A percentile compares a stretch with the other conserved stretches of the same genome.
These are phyloP conservation scores for Flaveria bidentis DNA, from an alignment of 129 eudicot genomes.

Conservation along the genomic window DNA sequence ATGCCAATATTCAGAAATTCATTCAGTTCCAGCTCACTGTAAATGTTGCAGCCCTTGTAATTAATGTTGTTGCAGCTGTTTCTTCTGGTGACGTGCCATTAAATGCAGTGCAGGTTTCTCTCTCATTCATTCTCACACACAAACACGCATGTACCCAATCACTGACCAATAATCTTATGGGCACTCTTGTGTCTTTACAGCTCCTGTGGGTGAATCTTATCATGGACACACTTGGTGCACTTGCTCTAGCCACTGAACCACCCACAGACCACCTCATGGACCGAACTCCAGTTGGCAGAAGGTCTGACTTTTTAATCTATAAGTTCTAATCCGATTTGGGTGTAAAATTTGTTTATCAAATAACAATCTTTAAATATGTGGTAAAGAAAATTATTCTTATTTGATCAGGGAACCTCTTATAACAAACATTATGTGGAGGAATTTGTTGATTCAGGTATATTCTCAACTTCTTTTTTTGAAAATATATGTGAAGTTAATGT, in stretches of 20 bases:
- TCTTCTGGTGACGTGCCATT: slow-evolving; percentile 86
- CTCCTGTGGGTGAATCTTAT: slow-evolving; percentile 98
- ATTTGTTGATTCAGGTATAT: slow-evolving; percentile 77
- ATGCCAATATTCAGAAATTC: slow-evolving; percentile 86
- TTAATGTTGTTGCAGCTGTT: slow-evolving; percentile 89
- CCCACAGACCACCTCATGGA: slow-evolving; percentile 96
- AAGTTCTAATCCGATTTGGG: background rate
- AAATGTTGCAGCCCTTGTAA: slow-evolving; percentile 77
- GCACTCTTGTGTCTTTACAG: slow-evolving; percentile 37
- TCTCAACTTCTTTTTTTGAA: background rate
- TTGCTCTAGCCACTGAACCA: slow-evolving; percentile 96
- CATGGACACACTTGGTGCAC: slow-evolving; percentile 98
- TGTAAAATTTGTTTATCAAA: background rate
- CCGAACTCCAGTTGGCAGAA: slow-evolving; percentile 90
- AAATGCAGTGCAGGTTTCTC: slow-evolving; percentile 84
- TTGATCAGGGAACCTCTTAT: slow-evolving; percentile 81
- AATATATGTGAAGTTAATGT: background rate
- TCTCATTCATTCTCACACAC: slow-evolving; percentile 4
- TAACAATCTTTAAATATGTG: background rate
- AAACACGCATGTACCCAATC: background rate
- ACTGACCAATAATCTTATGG: background rate
- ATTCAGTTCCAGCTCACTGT: slow-evolving; percentile 91
- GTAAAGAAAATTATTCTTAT: background rate
- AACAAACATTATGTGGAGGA: slow-evolving; percentile 98
- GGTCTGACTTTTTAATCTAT: slow-evolving; percentile 44